Evolutionary conservation across 345 rosid species (phyloP), one percentile per base, ranked within the genome.

Genomic region (Corchorus olitorius): DNA sequence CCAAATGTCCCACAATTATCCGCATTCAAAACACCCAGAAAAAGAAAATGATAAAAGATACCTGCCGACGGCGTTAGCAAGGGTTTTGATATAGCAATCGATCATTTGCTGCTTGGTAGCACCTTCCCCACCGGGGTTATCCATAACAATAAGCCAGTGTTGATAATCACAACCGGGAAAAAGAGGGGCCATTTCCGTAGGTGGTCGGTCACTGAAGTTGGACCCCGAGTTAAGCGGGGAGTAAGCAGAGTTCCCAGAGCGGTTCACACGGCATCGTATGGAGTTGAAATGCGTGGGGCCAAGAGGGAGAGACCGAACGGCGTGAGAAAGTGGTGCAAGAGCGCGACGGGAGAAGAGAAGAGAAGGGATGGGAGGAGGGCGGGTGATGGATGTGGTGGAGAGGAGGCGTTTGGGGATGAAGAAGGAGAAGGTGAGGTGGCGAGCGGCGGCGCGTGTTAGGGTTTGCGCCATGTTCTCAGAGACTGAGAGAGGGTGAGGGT

Each of bases 91-190:
- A 43, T 97, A 97, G 33, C 93, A 89, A 76, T 97, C 99, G 52
- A 94, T 91, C 98, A 97, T 97, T 80, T 94, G 91, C 88, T 97
- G 93, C 84, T 97, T 94, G 27, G 87, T 86, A 15, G 97, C 97
- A 0, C 88, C 91, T 56, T 94, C 97, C 2, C 97, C 97, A 4
- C 98, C 97, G 8, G 97, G 97, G 79, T 94, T 92, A 65, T 97
- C 97, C 91, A 94, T 97, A 35, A 97, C 94, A 63, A 92, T 96
- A 53, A 96, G 98, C 98, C 98, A 96, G 84, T 94, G 99, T 79
- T 91, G 84, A 67, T 94, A 97, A 61, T 97, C 99, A 66, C 98
- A 94, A 0, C 98, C 98, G 0, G 97, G 95, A 56, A 97, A 97
- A 68, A 94, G 91, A 11, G 97, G 97, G 4, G 97, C 90, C 98